Conservation (phyloP, 2,329 filamentous ascomycete genomes). For the Cucurbitaria berberidis region DNA sequence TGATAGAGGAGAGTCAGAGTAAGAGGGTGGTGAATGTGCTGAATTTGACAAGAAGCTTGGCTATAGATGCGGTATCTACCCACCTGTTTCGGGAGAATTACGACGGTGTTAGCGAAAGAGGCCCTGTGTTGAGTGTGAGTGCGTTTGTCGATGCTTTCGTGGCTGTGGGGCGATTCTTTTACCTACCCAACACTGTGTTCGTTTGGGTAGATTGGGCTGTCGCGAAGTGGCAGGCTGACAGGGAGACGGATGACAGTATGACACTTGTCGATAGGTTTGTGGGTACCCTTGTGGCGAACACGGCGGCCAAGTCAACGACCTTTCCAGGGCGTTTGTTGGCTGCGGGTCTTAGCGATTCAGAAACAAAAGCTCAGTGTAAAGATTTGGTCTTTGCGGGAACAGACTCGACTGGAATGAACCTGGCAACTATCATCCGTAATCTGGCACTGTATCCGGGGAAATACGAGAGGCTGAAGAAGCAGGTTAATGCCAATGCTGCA, state of each 20-base stretch:
- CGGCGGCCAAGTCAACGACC: slow-evolving; percentile 45
- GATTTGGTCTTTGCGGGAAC: slow-evolving; percentile 52
- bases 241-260: slow-evolving; percentile 45
- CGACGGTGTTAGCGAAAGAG: slow-evolving; percentile 53
- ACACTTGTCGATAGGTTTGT: slow-evolving; percentile 54
- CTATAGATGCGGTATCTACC: slow-evolving; percentile 61
- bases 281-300: slow-evolving; percentile 46
- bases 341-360: slow-evolving; percentile 51
- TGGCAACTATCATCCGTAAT: slow-evolving; percentile 30
- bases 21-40: slow-evolving; percentile 56
- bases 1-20: slow-evolving; percentile 42
- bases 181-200: slow-evolving; percentile 55
- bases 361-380: slow-evolving; percentile 60
- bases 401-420: slow-evolving; percentile 38
- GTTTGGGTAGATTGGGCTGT: slow-evolving; percentile 47
- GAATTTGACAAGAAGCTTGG: slow-evolving; percentile 57
- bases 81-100: slow-evolving; percentile 62
- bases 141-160: slow-evolving; percentile 63
- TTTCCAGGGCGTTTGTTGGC: slow-evolving; percentile 58
- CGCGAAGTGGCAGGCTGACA: slow-evolving; percentile 44
- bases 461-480: slow-evolving; percentile 25
- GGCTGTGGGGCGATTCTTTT: slow-evolving; percentile 62
- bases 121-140: slow-evolving; percentile 48
- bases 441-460: slow-evolving; percentile 25
- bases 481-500: slow-evolving; percentile 23